Base-by-base conservation (phyloP, 768 basidiomycete species). In the Hygrocybe punicea region DNA sequence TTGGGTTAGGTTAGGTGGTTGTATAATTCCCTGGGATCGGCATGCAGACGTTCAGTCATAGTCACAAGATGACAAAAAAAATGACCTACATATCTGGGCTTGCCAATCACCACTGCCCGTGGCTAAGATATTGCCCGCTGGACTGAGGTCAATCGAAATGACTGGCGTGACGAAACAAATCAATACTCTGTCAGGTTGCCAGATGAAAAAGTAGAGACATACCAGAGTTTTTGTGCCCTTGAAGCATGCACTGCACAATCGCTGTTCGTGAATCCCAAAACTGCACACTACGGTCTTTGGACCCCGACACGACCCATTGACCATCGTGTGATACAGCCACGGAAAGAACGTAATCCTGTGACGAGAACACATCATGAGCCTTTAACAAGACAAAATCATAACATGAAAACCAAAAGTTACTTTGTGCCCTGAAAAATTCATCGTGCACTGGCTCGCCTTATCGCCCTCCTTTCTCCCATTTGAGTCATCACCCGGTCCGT, bases 251-350 rank as follows among this genome's bases (percentile, higher is more conserved):
- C 70, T 98, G 95, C 65, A 93, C 87, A 39, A 85, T 81, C 29
- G 78, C 81, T 13, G 80, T 81, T 60, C 82, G 79, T 52, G 90
- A 84, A 67, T 95, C 91, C 87, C 91, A 93, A 69, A 96, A 93
- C 69, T 95, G 92, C 56, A 99, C 94, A 1, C 93, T 89, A 11
- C 97, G 89, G 69, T 99, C 97, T 75, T 98, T 98, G 4, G 81
- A 81, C 1, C 97, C 96, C 9, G 92, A 94, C 9, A 97, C 95
- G 63, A 98, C 88, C 91, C 93, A 84, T 62, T 91, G 85, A 5
- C 88, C 89, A 66, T 93, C 91, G 51, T 87, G 85, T 33, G 88
- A 87, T 45, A 91, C 86, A 19, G 71, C 78, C n/a, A 83, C 80
- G 14, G 75, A 76, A 46, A 83, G 66, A 35, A 83, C 80, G 8